Evolutionary conservation across 2,329 filamentous ascomycete species (phyloP).

Genomic region (Blastomyces parvus): DNA sequence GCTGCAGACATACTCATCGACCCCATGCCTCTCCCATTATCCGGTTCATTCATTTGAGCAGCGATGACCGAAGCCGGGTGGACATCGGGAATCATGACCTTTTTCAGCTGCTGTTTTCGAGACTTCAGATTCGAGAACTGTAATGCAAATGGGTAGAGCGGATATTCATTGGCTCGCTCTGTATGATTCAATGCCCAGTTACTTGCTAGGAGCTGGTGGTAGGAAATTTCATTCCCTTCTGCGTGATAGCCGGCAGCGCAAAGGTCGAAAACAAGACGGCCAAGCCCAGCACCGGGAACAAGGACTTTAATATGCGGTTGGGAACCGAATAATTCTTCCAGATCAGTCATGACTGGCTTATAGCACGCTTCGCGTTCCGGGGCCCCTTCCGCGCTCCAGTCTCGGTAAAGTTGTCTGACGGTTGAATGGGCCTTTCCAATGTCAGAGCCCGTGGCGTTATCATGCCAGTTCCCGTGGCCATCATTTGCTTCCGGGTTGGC

Average conservation of each 20-base stretch:
- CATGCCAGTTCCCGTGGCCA: constrained; percentile 53
- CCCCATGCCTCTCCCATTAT: constrained; percentile 37
- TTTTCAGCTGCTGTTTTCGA: constrained; percentile 63
- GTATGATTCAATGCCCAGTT: constrained; percentile 50
- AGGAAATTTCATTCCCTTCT: constrained; percentile 94
- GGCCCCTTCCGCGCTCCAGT: constrained; percentile 76
- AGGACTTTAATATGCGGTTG: constrained; percentile 52
- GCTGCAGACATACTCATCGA: constrained; percentile 88
- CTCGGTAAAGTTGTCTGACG: constrained; percentile 84
- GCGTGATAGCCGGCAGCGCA: constrained; percentile 60
- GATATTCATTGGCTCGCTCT: constrained; percentile 51
- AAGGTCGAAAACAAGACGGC: constrained; percentile 80
- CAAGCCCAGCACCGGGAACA: constrained; percentile 82
- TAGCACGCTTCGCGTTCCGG: constrained; percentile 70
- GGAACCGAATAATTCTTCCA: constrained; percentile 43
- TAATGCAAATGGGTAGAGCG: constrained; percentile 75
- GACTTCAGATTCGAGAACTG: constrained; percentile 77
- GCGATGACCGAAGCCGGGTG: constrained; percentile 54
- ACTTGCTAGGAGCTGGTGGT: constrained; percentile 87
- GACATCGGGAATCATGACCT: constrained; percentile 69
- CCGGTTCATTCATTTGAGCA: constrained; percentile 19
- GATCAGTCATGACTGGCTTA: constrained; percentile 57
- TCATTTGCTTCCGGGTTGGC: constrained; percentile 24
- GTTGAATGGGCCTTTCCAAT: constrained; percentile 89
- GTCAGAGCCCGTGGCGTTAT: constrained; percentile 61